Conservation (phyloP, 2,329 filamentous ascomycete genomes). For the Endoconidiophora polonica region DNA sequence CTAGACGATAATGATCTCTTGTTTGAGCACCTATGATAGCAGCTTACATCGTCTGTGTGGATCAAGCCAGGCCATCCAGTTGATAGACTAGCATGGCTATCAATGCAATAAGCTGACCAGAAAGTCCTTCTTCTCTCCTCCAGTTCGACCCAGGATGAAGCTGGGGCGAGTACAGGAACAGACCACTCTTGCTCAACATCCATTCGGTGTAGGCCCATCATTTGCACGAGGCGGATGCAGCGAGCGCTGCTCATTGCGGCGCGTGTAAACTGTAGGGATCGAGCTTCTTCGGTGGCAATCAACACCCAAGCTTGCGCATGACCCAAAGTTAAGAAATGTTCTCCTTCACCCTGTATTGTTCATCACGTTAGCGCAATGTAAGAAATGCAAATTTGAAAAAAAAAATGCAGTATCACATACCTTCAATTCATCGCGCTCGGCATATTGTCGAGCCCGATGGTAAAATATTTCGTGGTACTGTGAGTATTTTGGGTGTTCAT, state of each 20-base stretch:
- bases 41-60: constrained; percentile 47
- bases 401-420: constrained; percentile 19
- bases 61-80: constrained; percentile 81
- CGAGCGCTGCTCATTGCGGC: constrained; percentile 69
- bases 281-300: constrained; percentile 65
- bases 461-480: constrained; percentile 66
- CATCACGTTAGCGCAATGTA: not conserved
- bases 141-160: constrained; percentile 62
- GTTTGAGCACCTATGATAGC: not conserved
- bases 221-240: constrained; percentile 53
- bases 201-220: constrained; percentile 70
- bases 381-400: no score
- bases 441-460: constrained; percentile 62
- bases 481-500: constrained; percentile 54
- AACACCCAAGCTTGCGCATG: constrained; percentile 71
- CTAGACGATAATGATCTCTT: constrained; percentile 9
- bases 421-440: constrained; percentile 72
- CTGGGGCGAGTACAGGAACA: constrained; percentile 56
- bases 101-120: constrained; percentile 69
- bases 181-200: constrained; percentile 50
- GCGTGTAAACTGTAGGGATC: constrained; percentile 66
- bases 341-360: constrained; percentile 45
- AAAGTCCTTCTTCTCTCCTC: constrained; percentile 68
- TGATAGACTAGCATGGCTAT: constrained; percentile 72
- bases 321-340: constrained; percentile 60